Percentiles rank a stretch among this genome's conserved stretches.
phyloP scores from a whole-genome alignment of 2,329 filamentous ascomycete species.

The Fusarium protoensiforme region DNA sequence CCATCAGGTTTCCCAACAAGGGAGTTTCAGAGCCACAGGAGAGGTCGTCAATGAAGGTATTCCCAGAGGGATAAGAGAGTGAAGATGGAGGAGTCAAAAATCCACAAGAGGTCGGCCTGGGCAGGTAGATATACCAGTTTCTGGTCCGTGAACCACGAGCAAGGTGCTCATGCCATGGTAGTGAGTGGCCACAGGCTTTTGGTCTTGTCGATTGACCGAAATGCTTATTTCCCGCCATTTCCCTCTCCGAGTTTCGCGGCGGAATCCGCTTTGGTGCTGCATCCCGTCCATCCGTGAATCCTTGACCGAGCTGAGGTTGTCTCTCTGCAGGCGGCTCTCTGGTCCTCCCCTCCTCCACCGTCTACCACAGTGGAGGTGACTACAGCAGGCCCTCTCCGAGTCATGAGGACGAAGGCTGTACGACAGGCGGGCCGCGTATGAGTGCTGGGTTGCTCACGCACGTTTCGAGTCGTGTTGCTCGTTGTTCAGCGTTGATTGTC shows the following conservation, averaged over 20 bases:
- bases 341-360: neutral
- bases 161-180: neutral
- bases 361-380: neutral
- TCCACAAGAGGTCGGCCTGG: conserved; percentile 9
- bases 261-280: neutral
- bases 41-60: neutral
- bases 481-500: conserved; percentile 16
- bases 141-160: conserved; percentile 23
- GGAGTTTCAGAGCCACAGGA: neutral
- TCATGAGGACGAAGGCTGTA: conserved; percentile 31
- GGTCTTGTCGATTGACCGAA: neutral
- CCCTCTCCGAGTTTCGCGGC: neutral
- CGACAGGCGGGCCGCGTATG: conserved; percentile 16
- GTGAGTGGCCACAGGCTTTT: conserved; percentile 30
- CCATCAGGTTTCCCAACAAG: neutral
- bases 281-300: neutral
- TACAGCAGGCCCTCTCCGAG: conserved; percentile 15
- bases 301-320: conserved; percentile 4
- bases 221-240: neutral
- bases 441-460: neutral
- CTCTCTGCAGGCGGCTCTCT: conserved; percentile 1
- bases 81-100: neutral
- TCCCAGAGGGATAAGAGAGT: neutral
- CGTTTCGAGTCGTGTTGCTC: neutral
- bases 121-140: conserved; percentile 15